phyloP scores from a whole-genome alignment of 306 rosid species.

The Citrullus colocynthis region DNA sequence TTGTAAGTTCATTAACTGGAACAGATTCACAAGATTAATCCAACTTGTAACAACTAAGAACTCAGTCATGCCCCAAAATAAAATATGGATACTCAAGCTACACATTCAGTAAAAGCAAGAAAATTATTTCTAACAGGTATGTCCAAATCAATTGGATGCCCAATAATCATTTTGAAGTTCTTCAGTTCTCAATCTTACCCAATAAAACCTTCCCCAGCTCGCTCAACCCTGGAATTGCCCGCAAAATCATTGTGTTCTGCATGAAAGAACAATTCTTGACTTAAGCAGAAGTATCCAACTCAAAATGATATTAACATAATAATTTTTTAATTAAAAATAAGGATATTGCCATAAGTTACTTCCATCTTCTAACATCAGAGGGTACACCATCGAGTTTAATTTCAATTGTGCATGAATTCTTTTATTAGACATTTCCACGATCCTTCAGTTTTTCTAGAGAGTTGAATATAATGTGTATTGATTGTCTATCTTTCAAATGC shows the following conservation, averaged over 20 bases:
- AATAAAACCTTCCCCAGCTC: slow-evolving; percentile 65
- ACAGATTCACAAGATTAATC: not conserved
- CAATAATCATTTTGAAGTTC: not conserved
- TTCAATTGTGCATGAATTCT: not conserved
- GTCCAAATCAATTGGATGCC: not conserved
- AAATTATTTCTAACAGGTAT: not conserved
- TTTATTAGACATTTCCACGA: not conserved
- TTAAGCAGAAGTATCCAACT: not conserved
- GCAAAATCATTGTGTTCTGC: slow-evolving; percentile 82
- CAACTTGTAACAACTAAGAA: not conserved
- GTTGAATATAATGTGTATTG: not conserved
- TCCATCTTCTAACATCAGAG: not conserved
- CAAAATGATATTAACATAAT: not conserved
- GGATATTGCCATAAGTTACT: not conserved
- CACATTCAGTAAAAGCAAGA: not conserved
- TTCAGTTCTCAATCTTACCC: slow-evolving; percentile 27
- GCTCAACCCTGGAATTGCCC: slow-evolving; percentile 85
- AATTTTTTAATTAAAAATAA: too few species aligned
- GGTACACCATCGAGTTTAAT: not conserved
- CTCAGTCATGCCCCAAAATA: not conserved
- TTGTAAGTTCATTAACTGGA: not conserved
- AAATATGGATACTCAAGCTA: not conserved
- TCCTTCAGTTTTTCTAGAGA: not conserved
- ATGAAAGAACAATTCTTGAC: not conserved
- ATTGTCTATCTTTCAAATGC: not conserved